Conservation (phyloP, 202 grass and related monocot species). For the Carex arenaria region DNA sequence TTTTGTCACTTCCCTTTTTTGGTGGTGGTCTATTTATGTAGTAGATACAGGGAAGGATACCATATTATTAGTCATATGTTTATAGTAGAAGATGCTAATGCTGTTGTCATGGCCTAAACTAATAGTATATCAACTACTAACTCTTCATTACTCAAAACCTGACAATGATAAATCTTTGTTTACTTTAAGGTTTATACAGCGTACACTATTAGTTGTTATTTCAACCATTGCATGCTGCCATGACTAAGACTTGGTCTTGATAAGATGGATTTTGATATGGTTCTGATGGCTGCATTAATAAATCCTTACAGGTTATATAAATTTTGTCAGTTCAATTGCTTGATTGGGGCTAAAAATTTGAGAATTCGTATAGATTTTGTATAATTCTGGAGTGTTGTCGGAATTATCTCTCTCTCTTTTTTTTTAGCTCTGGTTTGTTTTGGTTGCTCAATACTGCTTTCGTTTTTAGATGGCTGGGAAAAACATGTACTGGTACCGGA, state of each 20-base stretch:
- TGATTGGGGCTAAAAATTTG: neutral
- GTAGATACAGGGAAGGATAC: constrained; percentile 1
- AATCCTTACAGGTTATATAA: neutral
- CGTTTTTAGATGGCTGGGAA: too few species aligned
- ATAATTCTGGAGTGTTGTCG: neutral
- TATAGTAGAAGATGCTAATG: constrained; percentile 11
- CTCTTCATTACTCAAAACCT: neutral
- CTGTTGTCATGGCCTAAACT: neutral
- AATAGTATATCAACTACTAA: neutral
- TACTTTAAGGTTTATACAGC: neutral
- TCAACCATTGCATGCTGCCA: neutral
- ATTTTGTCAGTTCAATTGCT: neutral
- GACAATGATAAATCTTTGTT: neutral
- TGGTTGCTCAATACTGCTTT: too few species aligned
- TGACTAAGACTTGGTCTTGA: neutral
- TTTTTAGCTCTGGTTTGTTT: too few species aligned
- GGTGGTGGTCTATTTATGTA: constrained; percentile 7
- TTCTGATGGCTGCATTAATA: neutral
- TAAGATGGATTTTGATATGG: neutral
- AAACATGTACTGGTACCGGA: too few species aligned
- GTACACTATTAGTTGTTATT: neutral
- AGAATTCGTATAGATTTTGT: neutral
- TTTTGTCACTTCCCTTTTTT: neutral
- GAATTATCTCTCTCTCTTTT: too few species aligned
- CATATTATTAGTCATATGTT: neutral